Evolutionary conservation across 495 filamentous ascomycete genomes (phyloP).

Genomic region (Penicillium pancosmium): DNA sequence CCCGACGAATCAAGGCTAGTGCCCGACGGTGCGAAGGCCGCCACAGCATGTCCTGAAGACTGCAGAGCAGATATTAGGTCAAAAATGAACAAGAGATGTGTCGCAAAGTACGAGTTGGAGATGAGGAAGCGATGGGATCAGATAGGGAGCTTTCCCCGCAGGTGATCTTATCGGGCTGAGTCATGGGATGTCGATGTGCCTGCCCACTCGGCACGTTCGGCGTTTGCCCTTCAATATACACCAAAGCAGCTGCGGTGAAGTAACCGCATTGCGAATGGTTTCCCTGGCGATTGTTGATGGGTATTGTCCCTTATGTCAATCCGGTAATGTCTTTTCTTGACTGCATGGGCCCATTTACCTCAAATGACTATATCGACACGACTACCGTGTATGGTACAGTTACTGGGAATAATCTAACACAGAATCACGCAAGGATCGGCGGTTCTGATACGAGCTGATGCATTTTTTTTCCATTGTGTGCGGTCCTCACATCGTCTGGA

Average conservation of each 20-base stretch:
- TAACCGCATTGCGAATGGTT: too few species aligned
- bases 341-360: too few species aligned
- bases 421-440: too few species aligned
- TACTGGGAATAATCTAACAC: too few species aligned
- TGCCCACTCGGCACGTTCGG: slow-evolving; percentile 5
- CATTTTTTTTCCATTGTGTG: too few species aligned
- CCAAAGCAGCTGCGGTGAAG: neutral
- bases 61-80: neutral
- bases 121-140: slow-evolving; percentile 12
- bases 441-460: too few species aligned
- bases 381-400: too few species aligned
- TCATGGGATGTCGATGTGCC: slow-evolving; percentile 10
- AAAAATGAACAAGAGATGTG: neutral
- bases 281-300: neutral
- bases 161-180: slow-evolving; percentile 35
- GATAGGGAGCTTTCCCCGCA: slow-evolving; percentile 38
- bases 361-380: too few species aligned
- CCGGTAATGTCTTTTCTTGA: too few species aligned
- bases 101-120: slow-evolving; percentile 3
- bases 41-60: slow-evolving; percentile 24
- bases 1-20: slow-evolving; percentile 18
- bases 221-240: neutral
- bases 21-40: slow-evolving; percentile 26
- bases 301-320: neutral
- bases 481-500: neutral